Conservation (phyloP, 2,329 filamentous ascomycete genomes). For the Apiospora rasikravindrae region DNA sequence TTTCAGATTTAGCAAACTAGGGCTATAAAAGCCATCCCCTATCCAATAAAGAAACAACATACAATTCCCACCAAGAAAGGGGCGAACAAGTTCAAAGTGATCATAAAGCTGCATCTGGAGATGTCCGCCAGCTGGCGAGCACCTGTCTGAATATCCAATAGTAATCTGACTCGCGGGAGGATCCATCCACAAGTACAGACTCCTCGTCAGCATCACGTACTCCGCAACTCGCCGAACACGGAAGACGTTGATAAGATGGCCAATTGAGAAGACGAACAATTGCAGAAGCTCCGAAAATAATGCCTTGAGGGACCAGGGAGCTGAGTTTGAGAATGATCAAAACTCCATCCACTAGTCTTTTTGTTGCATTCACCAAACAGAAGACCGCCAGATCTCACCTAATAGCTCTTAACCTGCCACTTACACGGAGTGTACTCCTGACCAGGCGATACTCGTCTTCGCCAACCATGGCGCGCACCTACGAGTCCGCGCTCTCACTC, state of each 20-base stretch:
- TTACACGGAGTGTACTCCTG: not conserved
- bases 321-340: not conserved
- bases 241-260: not conserved
- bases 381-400: not conserved
- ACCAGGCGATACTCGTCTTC: not conserved
- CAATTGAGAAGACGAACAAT: not conserved
- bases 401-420: not conserved
- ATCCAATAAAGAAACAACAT: not conserved
- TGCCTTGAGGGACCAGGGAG: not conserved
- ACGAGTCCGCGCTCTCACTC: slow-evolving; percentile 72
- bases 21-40: not conserved
- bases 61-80: not conserved
- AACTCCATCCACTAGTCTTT: not conserved
- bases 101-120: not conserved
- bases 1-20: not conserved
- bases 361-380: not conserved
- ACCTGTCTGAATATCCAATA: not conserved
- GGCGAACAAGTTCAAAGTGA: not conserved
- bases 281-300: not conserved
- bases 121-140: not conserved
- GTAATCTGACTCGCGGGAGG: not conserved
- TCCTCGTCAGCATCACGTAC: not conserved
- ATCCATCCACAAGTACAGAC: not conserved
- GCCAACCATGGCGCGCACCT: slow-evolving; percentile 42
- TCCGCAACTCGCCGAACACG: not conserved